Conservation (phyloP, 257 asterid species). For the Nicotiana attenuata region DNA sequence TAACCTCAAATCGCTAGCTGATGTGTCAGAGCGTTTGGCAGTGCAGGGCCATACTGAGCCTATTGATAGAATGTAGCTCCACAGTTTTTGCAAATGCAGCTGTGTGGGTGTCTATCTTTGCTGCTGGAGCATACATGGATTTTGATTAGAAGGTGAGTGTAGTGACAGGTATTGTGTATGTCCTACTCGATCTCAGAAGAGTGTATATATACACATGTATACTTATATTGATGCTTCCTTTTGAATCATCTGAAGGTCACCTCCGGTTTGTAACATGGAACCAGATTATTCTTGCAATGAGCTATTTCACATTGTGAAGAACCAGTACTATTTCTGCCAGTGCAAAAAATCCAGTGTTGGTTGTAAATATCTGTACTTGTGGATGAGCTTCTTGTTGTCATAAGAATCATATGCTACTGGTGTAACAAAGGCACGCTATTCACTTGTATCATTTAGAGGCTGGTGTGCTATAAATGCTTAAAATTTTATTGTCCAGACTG, state of each 20-base stretch:
- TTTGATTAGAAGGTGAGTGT: constrained; percentile 1
- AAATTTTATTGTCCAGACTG: background rate
- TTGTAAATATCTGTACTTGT: constrained; percentile 2
- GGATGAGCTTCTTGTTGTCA: background rate
- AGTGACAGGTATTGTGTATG: background rate
- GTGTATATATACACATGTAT: background rate
- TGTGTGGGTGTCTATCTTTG: background rate
- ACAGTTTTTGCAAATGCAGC: background rate
- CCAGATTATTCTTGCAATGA: background rate
- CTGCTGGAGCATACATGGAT: constrained; percentile 11
- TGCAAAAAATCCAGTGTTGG: background rate
- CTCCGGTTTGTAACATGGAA: background rate
- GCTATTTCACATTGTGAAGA: constrained; percentile 8
- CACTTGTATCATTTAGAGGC: background rate
- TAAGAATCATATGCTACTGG: background rate
- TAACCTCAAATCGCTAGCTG: constrained; percentile 18
- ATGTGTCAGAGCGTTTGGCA: constrained; percentile 19
- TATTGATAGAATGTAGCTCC: constrained; percentile 9
- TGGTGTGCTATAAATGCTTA: background rate
- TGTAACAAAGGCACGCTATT: background rate
- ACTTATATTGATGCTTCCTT: background rate
- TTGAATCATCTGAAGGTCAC: constrained; percentile 6
- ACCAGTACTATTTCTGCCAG: background rate
- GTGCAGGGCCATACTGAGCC: constrained; percentile 19
- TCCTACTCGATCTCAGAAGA: background rate